These are phyloP conservation scores for Capsella rubella DNA, from an alignment of 441 rosid species.

Conservation along the genomic window DNA sequence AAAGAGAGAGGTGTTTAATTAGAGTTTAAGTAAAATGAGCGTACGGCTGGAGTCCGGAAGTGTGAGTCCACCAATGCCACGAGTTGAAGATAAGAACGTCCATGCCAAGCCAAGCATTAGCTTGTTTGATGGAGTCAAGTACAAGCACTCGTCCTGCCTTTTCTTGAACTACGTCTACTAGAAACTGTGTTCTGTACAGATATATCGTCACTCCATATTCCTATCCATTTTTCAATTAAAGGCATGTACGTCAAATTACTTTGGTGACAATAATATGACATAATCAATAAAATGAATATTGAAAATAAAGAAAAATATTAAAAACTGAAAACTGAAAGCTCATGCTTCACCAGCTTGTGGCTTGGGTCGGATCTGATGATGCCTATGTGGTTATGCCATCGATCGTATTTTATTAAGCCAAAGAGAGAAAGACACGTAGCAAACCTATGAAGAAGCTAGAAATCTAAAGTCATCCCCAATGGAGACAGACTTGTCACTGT, in stretches of 20 bases:
- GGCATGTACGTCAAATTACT: neutral
- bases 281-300: neutral
- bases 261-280: neutral
- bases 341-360: too few relatives aligned
- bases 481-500: slow-evolving; percentile 33
- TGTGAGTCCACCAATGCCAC: slow-evolving; percentile 67
- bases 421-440: too few relatives aligned
- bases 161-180: slow-evolving; percentile 52
- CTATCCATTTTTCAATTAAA: slow-evolving; percentile 26
- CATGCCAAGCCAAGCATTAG: slow-evolving; percentile 56
- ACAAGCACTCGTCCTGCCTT: slow-evolving; percentile 52
- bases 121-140: slow-evolving; percentile 55
- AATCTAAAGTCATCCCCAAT: slow-evolving; percentile 7
- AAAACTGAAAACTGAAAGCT: too few relatives aligned
- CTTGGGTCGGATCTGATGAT: too few relatives aligned
- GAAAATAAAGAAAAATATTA: neutral
- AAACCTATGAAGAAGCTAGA: slow-evolving; percentile 9
- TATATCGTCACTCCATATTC: slow-evolving; percentile 50
- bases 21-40: slow-evolving; percentile 6
- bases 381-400: too few relatives aligned
- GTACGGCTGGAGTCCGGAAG: slow-evolving; percentile 59
- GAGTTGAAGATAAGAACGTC: slow-evolving; percentile 59
- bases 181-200: slow-evolving; percentile 54
- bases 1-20: neutral
- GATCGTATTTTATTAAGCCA: too few relatives aligned